These are phyloP conservation scores for Leishmania martiniquensis DNA, from an alignment of 208 protist genomes.

Conservation along the genomic window DNA sequence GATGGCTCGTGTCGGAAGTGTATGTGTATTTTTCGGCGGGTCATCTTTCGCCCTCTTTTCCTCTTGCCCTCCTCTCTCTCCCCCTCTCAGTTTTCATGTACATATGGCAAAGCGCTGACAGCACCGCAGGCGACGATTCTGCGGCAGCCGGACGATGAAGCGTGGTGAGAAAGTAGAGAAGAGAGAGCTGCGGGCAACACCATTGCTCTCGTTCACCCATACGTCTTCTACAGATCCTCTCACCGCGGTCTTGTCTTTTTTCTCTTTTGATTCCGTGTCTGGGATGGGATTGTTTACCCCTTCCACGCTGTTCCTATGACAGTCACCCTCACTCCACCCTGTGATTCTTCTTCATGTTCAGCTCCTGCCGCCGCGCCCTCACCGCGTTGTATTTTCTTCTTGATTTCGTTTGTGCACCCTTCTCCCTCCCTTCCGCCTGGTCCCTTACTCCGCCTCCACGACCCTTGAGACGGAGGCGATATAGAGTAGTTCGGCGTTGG, in stretches of 20 bases:
- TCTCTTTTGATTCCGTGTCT: not conserved
- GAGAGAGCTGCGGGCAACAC: too few relatives aligned
- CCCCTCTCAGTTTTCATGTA: conserved; percentile 6
- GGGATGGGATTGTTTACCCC: not conserved
- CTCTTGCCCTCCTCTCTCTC: conserved; percentile 8
- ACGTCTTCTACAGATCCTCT: not conserved
- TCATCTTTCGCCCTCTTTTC: not conserved
- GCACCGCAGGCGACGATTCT: not conserved
- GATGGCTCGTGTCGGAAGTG: not conserved
- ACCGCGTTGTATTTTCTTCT: not conserved
- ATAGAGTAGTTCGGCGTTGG: too few relatives aligned
- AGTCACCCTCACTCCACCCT: not conserved
- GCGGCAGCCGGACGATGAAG: not conserved
- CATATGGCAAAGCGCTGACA: not conserved
- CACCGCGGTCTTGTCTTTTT: not conserved
- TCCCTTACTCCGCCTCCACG: too few relatives aligned
- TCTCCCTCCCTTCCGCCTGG: not conserved
- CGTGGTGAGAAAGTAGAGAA: not conserved
- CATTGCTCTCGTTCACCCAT: not conserved
- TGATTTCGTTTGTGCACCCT: not conserved
- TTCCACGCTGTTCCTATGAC: not conserved
- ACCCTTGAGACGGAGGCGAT: too few relatives aligned
- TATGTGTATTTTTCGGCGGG: not conserved
- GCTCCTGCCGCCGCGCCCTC: not conserved
- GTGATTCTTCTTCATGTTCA: not conserved